These are phyloP conservation scores for Lactarius tabidus DNA, from an alignment of 768 basidiomycete species.

Conservation along the genomic window DNA sequence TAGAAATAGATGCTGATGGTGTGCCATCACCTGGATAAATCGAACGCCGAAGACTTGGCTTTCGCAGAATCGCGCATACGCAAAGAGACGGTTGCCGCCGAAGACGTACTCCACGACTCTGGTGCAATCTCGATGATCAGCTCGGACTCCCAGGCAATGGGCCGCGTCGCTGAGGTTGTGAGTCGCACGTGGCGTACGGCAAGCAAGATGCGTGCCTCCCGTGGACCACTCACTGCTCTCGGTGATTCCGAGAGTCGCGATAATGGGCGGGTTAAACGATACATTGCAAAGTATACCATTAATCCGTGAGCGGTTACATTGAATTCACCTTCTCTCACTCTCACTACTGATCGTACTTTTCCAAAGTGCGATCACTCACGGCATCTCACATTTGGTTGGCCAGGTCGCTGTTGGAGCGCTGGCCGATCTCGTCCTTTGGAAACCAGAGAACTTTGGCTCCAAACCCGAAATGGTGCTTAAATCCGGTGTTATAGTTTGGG, in stretches of 20 bases:
- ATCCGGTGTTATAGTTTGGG: constrained; percentile 88
- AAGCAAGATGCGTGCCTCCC: constrained; percentile 82
- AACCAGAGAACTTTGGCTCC: constrained; percentile 87
- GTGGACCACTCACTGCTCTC: constrained; percentile 65
- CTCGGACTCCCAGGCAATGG: constrained; percentile 98
- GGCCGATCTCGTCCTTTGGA: constrained; percentile 95
- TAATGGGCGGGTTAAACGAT: constrained; percentile 91
- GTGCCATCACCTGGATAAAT: constrained; percentile 93
- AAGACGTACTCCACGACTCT: constrained; percentile 88
- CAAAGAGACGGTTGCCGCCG: constrained; percentile 94
- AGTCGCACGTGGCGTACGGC: constrained; percentile 95
- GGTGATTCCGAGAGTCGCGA: constrained; percentile 71
- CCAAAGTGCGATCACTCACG: constrained; percentile 85
- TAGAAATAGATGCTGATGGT: constrained; percentile 91
- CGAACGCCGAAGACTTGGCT: constrained; percentile 88
- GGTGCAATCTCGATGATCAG: constrained; percentile 98
- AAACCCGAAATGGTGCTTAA: constrained; percentile 95
- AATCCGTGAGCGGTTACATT: constrained; percentile 69
- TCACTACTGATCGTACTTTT: not conserved
- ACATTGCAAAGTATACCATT: constrained; percentile 94
- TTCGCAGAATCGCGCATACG: constrained; percentile 98
- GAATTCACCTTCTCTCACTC: not conserved
- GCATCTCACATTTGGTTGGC: constrained; percentile 84
- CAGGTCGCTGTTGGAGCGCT: constrained; percentile 77
- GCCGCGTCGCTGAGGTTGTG: constrained; percentile 91